Base-by-base conservation (phyloP, 768 basidiomycete species). In the Phanerochaete carnosa region DNA sequence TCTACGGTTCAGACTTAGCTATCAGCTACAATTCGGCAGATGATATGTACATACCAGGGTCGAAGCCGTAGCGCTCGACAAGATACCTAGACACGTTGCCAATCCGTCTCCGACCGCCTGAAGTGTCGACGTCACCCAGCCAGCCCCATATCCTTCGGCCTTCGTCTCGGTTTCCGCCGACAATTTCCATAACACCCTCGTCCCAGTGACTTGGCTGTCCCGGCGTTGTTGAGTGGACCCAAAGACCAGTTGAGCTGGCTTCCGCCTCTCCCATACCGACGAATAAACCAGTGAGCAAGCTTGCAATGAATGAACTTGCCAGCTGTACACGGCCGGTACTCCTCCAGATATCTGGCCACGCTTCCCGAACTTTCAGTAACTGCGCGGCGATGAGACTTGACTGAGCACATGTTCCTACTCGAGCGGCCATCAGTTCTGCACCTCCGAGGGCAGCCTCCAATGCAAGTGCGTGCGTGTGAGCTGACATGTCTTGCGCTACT, bases 101-200 rank as follows among this genome's bases (percentile, higher is more conserved):
- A 1, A 82, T 75, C 47, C 85, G 82, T 61, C 85, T 76, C 22
- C 84, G 83, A 13, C 85, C 88, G 46, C 86, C 85, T 12, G 83
- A 82, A 33, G 80, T 69, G 66, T 92, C 89, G 11, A 92, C 92
- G 32, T 90, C 90, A n/a, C 92, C 92, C 6, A 94, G 75, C 89
- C 91, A 91, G 3, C 83, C 83, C 65, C 88, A 80, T 46, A 94
- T 86, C 47, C 86, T 76, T 64, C 85, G 75, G 1, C 85, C 90
- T 65, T 90, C 90, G 62, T 92, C 90, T 55, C 84, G 74, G 60
- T 83, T 86, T 0, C 92, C 90, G 39, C 87, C 89, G 23, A 94
- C 83, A 59, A 92, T 86, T 66, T 92, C 89, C 56, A 93, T 74
- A 16, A 90, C 83, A 6, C 78, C 83, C 55, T 92, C 90, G 63